Percentiles rank a stretch among this genome's conserved stretches.
Evolutionary conservation across 192 early-diverging fungal genomes (phyloP).

Genomic region (Chytriomyces confervae): DNA sequence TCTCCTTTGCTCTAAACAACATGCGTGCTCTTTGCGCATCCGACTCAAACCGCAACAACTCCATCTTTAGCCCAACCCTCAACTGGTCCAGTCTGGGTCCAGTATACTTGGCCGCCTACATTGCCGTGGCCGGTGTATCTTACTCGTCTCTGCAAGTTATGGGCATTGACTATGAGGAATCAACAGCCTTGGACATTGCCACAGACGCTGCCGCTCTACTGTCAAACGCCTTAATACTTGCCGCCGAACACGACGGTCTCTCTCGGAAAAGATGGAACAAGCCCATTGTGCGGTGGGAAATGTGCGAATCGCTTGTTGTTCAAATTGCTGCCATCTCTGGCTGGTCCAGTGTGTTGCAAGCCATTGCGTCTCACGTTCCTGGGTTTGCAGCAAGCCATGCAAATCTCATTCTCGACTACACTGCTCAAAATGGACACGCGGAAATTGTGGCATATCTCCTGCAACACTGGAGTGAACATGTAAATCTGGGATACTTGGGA

Average conservation of each 20-base stretch:
- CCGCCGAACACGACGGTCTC: not conserved
- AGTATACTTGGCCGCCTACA: conserved; percentile 4
- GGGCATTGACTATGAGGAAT: conserved; percentile 17
- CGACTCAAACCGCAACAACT: not conserved
- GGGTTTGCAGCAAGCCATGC: not conserved
- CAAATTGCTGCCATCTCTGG: conserved; percentile 20
- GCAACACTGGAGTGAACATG: not conserved
- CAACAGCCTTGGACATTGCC: not conserved
- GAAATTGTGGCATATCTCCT: not conserved
- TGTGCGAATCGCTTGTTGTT: conserved; percentile 8
- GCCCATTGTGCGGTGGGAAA: not conserved
- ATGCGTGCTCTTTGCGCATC: not conserved
- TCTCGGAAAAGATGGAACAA: not conserved
- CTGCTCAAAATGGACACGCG: conserved; percentile 2
- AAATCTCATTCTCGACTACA: conserved; percentile 1
- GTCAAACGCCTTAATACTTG: not conserved
- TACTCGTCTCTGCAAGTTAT: conserved; percentile 9
- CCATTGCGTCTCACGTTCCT: not conserved
- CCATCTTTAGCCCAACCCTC: not conserved
- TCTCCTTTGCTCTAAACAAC: conserved; percentile 1
- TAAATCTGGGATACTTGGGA: not conserved
- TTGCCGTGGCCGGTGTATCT: conserved; percentile 5
- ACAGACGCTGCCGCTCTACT: not conserved
- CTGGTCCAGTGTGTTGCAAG: conserved; percentile 4
- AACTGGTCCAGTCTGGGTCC: not conserved